phyloP scores from a whole-genome alignment of 2,329 filamentous ascomycete genomes.

The Cercospora zeae-maydis region DNA sequence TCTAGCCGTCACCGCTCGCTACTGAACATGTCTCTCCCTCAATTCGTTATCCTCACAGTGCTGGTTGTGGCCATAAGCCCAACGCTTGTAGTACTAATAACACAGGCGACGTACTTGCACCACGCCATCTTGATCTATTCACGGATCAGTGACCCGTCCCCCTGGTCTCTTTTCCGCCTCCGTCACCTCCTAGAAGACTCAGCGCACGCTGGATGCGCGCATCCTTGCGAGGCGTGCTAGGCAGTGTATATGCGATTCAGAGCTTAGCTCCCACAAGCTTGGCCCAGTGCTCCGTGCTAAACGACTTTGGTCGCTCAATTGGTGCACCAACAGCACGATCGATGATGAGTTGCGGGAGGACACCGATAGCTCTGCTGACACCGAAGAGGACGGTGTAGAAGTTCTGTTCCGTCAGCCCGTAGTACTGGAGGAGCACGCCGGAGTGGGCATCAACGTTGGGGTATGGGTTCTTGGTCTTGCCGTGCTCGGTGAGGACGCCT shows the following conservation, averaged over 20 bases:
- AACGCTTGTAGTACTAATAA: constrained; percentile 14
- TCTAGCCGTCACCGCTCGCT: constrained; percentile 13
- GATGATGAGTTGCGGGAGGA: constrained; percentile 98
- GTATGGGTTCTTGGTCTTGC: constrained; percentile 99
- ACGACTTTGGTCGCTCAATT: constrained; percentile 98
- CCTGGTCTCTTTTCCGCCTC: constrained; percentile 27
- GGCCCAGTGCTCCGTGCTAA: constrained; percentile 94
- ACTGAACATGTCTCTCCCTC: background rate
- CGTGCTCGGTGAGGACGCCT: constrained; percentile 95
- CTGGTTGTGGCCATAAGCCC: constrained; percentile 12
- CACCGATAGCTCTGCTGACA: constrained; percentile 96
- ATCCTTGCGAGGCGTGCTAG: constrained; percentile 11
- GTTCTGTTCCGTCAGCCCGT: constrained; percentile 96
- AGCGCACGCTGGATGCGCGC: constrained; percentile 26
- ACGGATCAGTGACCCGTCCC: constrained; percentile 8
- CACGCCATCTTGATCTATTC: constrained; percentile 6
- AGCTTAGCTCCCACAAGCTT: constrained; percentile 89
- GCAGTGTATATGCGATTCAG: constrained; percentile 51
- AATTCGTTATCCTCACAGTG: constrained; percentile 10
- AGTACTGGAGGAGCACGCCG: constrained; percentile 98
- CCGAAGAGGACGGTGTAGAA: constrained; percentile 99
- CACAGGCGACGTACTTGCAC: constrained; percentile 11
- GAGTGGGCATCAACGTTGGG: constrained; percentile 99
- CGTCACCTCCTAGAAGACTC: constrained; percentile 29
- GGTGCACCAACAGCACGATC: constrained; percentile 95